phyloP scores from a whole-genome alignment of 345 rosid species.

The Eucalyptus sp. region DNA sequence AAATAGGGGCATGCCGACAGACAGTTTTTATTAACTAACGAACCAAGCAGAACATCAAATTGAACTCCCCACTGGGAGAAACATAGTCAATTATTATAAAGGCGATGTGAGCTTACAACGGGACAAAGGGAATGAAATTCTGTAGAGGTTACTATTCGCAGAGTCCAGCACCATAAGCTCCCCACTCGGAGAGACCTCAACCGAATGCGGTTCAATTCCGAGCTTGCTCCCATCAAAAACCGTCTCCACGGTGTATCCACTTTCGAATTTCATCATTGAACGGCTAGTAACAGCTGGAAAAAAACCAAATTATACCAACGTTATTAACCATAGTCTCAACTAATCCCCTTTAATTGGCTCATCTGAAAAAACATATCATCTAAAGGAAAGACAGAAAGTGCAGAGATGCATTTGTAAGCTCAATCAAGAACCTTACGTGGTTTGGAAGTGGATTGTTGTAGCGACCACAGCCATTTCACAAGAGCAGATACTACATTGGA shows the following conservation, averaged over 20 bases:
- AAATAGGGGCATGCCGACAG: background rate
- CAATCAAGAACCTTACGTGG: constrained; percentile 33
- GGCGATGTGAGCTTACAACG: constrained; percentile 40
- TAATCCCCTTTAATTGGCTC: background rate
- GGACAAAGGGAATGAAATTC: constrained; percentile 73
- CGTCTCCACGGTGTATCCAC: constrained; percentile 91
- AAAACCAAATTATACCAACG: background rate
- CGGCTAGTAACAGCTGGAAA: constrained; percentile 63
- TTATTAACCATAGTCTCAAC: background rate
- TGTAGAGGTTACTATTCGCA: constrained; percentile 80
- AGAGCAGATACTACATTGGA: constrained; percentile 69
- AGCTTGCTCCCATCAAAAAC: constrained; percentile 93
- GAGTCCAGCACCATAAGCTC: constrained; percentile 87
- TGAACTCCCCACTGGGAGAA: background rate
- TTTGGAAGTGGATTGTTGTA: constrained; percentile 47
- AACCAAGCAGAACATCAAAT: background rate
- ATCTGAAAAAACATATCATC: background rate
- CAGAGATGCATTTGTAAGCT: background rate
- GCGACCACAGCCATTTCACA: constrained; percentile 89
- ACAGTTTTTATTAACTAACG: background rate
- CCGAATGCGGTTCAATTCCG: constrained; percentile 80
- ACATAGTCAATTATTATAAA: background rate
- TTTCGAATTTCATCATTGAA: constrained; percentile 89
- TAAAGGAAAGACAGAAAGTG: background rate
- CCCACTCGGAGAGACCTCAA: constrained; percentile 60